Conservation (phyloP, 2,329 filamentous ascomycete species). For the Hymenoscyphus occultus region DNA sequence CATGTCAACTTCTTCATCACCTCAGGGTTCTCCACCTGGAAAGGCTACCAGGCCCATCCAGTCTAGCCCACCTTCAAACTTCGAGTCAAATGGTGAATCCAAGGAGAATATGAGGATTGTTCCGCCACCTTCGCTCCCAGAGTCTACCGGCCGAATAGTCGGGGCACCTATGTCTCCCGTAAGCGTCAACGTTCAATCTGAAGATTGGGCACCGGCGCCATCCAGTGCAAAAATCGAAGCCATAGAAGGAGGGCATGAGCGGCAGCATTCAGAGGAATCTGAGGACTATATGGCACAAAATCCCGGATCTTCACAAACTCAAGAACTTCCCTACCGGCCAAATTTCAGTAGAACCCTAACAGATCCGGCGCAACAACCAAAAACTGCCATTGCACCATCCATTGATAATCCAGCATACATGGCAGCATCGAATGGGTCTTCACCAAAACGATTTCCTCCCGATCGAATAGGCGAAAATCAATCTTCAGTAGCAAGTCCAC, state of each 20-base stretch:
- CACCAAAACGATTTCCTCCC: conserved; percentile 15
- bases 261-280: conserved; percentile 21
- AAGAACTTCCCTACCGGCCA: conserved; percentile 33
- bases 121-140: conserved; percentile 24
- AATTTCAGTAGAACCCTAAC: conserved; percentile 25
- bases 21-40: conserved; percentile 16
- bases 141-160: conserved; percentile 40
- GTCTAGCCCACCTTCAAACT: conserved; percentile 12
- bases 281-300: conserved; percentile 19
- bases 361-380: conserved; percentile 33
- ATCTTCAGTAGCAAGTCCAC: conserved; percentile 16
- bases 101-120: conserved; percentile 31
- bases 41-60: conserved; percentile 25
- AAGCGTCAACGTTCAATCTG: conserved; percentile 51
- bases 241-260: conserved; percentile 14
- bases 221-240: conserved; percentile 52
- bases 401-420: conserved; percentile 26
- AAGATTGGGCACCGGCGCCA: conserved; percentile 50
- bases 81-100: conserved; percentile 20
- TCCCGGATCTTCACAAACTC: conserved; percentile 12
- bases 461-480: conserved; percentile 29
- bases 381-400: conserved; percentile 33
- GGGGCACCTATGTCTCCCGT: conserved; percentile 56
- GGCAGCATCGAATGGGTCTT: conserved; percentile 26
- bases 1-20: conserved; percentile 28